These are phyloP conservation scores for Kitagawia praeruptora DNA, from an alignment of 129 eudicot genomes.

Conservation along the genomic window DNA sequence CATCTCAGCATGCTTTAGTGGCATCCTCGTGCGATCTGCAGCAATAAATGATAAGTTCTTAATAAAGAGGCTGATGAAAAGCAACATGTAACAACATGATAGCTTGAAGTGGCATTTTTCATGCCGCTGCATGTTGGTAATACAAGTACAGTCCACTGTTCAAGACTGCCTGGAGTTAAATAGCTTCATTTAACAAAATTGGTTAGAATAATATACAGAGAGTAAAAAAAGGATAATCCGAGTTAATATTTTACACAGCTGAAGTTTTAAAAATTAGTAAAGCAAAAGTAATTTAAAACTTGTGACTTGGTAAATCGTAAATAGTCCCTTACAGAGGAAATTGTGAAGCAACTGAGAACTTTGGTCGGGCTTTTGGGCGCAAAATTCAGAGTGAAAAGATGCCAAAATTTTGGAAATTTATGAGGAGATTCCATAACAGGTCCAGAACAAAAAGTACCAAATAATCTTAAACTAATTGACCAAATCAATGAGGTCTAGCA, in stretches of 20 bases:
- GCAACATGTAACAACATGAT: neutral
- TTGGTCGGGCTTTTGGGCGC: neutral
- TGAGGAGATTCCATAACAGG: neutral
- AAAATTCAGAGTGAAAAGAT: neutral
- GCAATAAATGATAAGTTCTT: constrained; percentile 4
- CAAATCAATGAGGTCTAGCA: neutral
- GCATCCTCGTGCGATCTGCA: constrained; percentile 76
- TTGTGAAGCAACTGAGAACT: neutral
- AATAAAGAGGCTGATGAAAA: neutral
- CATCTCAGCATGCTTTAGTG: constrained; percentile 55
- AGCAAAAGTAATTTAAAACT: neutral
- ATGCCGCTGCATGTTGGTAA: neutral
- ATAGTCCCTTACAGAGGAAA: neutral
- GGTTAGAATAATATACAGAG: neutral
- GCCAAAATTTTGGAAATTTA: neutral
- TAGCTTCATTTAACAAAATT: neutral
- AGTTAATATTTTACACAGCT: neutral
- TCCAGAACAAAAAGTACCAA: neutral
- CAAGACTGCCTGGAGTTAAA: too few species aligned
- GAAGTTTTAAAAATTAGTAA: neutral
- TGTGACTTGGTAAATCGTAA: neutral
- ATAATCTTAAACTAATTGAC: neutral
- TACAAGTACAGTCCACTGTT: too few species aligned
- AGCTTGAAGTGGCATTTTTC: neutral
- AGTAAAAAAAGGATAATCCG: neutral